Evolutionary conservation across 1,284 basidiomycete genomes (phyloP).

Genomic region (Ceratobasidium papillatum): DNA sequence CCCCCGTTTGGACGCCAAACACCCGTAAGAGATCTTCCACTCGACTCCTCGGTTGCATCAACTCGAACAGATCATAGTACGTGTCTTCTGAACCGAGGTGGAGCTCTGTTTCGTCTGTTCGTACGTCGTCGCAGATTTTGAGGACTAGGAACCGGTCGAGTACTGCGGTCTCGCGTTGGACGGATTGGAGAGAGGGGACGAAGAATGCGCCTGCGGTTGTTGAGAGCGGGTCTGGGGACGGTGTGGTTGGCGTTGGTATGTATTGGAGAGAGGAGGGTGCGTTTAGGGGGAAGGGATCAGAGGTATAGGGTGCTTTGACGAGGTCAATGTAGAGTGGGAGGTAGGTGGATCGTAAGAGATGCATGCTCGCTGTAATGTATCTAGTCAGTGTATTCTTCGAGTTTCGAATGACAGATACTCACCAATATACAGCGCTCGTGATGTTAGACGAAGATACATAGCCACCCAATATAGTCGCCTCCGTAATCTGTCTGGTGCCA

Average conservation of each 20-base stretch:
- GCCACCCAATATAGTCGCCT: conserved; percentile 69
- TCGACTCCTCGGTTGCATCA: conserved; percentile 66
- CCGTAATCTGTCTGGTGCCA: conserved; percentile 58
- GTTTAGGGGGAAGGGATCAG: conserved; percentile 73
- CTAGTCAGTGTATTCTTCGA: not conserved
- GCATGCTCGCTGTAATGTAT: conserved; percentile 68
- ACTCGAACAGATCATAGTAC: conserved; percentile 77
- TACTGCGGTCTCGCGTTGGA: conserved; percentile 68
- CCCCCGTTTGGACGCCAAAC: conserved; percentile 65
- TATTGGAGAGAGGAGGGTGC: conserved; percentile 34
- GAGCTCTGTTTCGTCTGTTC: conserved; percentile 72
- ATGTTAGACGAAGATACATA: conserved; percentile 68
- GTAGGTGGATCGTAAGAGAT: conserved; percentile 76
- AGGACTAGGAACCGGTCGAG: conserved; percentile 79
- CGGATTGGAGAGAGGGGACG: conserved; percentile 38
- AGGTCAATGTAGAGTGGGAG: conserved; percentile 69
- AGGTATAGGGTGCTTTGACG: conserved; percentile 70
- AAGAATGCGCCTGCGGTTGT: conserved; percentile 19
- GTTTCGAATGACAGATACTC: conserved; percentile 44
- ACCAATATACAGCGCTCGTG: conserved; percentile 71
- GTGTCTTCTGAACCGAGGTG: conserved; percentile 75
- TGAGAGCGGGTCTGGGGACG: conserved; percentile 10
- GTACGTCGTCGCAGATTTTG: conserved; percentile 78
- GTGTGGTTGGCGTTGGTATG: conserved; percentile 18
- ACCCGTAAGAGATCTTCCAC: conserved; percentile 73